Conservation (phyloP, 352 stramenopile genomes). For the Phytopythium sindhum region DNA sequence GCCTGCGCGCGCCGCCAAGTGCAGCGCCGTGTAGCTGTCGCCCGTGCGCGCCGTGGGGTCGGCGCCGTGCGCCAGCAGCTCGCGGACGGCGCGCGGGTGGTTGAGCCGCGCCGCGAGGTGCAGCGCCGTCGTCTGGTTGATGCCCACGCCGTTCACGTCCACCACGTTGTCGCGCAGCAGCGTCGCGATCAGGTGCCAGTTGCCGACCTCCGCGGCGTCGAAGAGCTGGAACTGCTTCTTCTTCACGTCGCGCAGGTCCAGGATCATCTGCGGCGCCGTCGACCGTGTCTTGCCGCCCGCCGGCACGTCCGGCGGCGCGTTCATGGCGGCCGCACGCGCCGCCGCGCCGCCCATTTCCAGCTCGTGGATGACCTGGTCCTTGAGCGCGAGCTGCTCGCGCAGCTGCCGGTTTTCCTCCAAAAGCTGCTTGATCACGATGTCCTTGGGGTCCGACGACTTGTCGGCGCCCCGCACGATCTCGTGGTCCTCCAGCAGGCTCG, state of each 20-base stretch:
- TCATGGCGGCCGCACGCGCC: conserved; percentile 11
- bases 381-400: conserved; percentile 72
- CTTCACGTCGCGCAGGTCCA: conserved; percentile 82
- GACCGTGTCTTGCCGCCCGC: conserved; percentile 32
- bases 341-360: conserved; percentile 57
- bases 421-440: conserved; percentile 85
- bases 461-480: conserved; percentile 80
- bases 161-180: conserved; percentile 81
- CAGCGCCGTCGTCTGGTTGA: conserved; percentile 83
- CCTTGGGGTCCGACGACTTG: conserved; percentile 80
- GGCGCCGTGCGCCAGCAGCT: conserved; percentile 64
- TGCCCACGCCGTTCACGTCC: conserved; percentile 83
- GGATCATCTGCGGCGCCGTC: conserved; percentile 73
- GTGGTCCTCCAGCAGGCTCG: conserved; percentile 79
- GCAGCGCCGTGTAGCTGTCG: conserved; percentile 79
- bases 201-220: conserved; percentile 79
- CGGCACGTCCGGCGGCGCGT: conserved; percentile 1
- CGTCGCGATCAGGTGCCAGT: conserved; percentile 79
- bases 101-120: conserved; percentile 76
- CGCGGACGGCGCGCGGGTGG: conserved; percentile 70
- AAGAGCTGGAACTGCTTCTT: conserved; percentile 90
- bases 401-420: conserved; percentile 79
- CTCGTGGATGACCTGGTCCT: conserved; percentile 84
- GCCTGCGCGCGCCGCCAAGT: conserved; percentile 67
- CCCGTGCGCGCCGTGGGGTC: conserved; percentile 65